Evolutionary conservation across 192 early-diverging fungal species (phyloP), one percentile per base, ranked within the genome.

Genomic region (Dissophora ornata): DNA sequence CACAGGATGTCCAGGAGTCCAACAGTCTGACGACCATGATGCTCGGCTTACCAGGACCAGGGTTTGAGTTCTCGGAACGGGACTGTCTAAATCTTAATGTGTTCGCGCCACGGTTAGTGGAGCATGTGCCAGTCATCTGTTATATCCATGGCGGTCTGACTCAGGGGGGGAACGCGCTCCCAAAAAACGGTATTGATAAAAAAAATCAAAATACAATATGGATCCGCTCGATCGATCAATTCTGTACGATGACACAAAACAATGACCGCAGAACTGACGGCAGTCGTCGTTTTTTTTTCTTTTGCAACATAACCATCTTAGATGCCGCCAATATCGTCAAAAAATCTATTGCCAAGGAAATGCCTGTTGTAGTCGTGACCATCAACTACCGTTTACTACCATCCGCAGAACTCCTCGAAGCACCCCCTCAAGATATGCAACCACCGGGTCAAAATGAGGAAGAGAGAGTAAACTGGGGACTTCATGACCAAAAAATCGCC

Each of bases 381-480:
- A 57, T 85, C 62, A 86, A 83, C 41, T 88, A 86, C 48, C 79
- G 86, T 19, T 68, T 86, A 0, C 24, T 63, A 2, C 63, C 62
- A 6, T 49, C 46, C 16, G 57, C 45, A 11, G 57, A 41, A 24
- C 24, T 57, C 28, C 70, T 58, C 38, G 25, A 62, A 71, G 36
- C 50, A n/a, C 16, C 21, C 33, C 38, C n/a, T 19, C 21, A 29
- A 46, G 22, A 47, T 47, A 21, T 1, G 12, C 13, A 47, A 21
- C 38, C 42, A 58, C n/a, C n/a, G n/a, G 10, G 22, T 5, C 18
- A 45, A 24, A 16, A 28, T 16, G 21, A 26, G 19, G 49, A 21
- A 4, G 45, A 48, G n/a, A 52, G 21, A 18, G 28, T 56, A 28
- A 33, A 60, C 21, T 67, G 55, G 71, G 57, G 71, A 7, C 42